Percentiles rank a stretch among this genome's conserved stretches.
These are phyloP conservation scores for Emericellopsis terricola DNA, from an alignment of 495 filamentous ascomycete species.

Conservation along the genomic window DNA sequence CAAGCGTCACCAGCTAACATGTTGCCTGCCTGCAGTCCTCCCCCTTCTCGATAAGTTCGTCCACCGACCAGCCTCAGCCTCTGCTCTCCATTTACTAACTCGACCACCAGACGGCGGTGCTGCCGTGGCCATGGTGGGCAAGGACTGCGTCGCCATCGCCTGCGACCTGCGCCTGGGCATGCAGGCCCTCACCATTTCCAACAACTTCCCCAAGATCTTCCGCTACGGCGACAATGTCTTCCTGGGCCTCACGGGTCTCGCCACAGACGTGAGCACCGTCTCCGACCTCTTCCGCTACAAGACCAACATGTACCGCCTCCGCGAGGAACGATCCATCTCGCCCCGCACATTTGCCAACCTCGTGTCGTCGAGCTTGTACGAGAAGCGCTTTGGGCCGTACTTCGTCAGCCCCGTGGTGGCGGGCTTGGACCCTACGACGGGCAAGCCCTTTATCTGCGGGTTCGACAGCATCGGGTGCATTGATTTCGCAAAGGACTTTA, in stretches of 20 bases:
- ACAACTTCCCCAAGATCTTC: slow-evolving; percentile 99
- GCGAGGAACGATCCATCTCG: slow-evolving; percentile 89
- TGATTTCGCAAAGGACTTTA: slow-evolving; percentile 98
- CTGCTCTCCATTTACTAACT: neutral
- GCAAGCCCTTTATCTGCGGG: slow-evolving; percentile 92
- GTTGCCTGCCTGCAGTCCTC: slow-evolving; percentile 33
- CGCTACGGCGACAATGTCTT: slow-evolving; percentile 90
- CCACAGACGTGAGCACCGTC: slow-evolving; percentile 88
- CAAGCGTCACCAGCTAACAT: slow-evolving; percentile 1
- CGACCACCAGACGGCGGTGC: slow-evolving; percentile 64
- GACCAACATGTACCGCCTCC: slow-evolving; percentile 98
- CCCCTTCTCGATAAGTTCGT: slow-evolving; percentile 80
- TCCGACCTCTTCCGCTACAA: slow-evolving; percentile 97
- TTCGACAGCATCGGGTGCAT: slow-evolving; percentile 99
- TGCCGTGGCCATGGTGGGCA: slow-evolving; percentile 96
- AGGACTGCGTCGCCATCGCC: slow-evolving; percentile 97
- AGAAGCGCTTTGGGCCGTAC: slow-evolving; percentile 87
- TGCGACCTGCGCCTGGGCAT: slow-evolving; percentile 96
- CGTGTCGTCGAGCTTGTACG: slow-evolving; percentile 77
- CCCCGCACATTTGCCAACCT: slow-evolving; percentile 92
- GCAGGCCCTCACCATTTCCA: slow-evolving; percentile 90
- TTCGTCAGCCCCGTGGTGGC: slow-evolving; percentile 91
- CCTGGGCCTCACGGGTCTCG: slow-evolving; percentile 90
- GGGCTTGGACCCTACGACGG: slow-evolving; percentile 79
- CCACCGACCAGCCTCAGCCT: slow-evolving; percentile 10